phyloP scores from a whole-genome alignment of 2,329 filamentous ascomycete species.

The Alternaria rosae region DNA sequence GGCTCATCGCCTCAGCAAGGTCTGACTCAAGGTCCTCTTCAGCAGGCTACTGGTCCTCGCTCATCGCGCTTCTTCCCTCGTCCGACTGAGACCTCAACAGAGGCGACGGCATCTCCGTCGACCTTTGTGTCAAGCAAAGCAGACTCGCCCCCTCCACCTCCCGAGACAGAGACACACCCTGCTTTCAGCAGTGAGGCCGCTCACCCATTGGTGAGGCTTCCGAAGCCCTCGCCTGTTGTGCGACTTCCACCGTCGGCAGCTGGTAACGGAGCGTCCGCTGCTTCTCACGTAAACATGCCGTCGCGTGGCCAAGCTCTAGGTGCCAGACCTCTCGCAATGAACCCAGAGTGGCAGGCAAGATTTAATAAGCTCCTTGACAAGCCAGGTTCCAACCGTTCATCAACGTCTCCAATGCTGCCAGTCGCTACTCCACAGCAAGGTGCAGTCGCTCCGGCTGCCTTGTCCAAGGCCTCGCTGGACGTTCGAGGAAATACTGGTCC shows the following conservation, averaged over 20 bases:
- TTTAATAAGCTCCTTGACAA: slow-evolving; percentile 81
- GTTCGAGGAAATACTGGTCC: slow-evolving; percentile 54
- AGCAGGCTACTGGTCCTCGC: slow-evolving; percentile 36
- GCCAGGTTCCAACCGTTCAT: slow-evolving; percentile 51
- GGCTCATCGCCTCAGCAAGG: slow-evolving; percentile 30
- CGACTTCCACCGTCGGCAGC: slow-evolving; percentile 72
- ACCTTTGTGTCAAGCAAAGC: slow-evolving; percentile 28
- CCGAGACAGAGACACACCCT: slow-evolving; percentile 76
- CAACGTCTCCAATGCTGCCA: slow-evolving; percentile 36
- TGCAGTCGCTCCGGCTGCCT: slow-evolving; percentile 68
- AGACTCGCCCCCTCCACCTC: slow-evolving; percentile 61
- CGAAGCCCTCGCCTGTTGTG: slow-evolving; percentile 76
- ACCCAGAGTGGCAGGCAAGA: slow-evolving; percentile 76
- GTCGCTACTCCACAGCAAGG: slow-evolving; percentile 50
- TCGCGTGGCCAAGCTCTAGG: slow-evolving; percentile 39
- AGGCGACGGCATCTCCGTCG: slow-evolving; percentile 29
- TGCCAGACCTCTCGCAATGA: slow-evolving; percentile 50
- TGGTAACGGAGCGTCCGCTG: slow-evolving; percentile 46
- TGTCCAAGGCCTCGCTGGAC: slow-evolving; percentile 69
- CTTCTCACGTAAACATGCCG: slow-evolving; percentile 52
- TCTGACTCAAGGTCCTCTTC: slow-evolving; percentile 31
- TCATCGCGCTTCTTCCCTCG: slow-evolving; percentile 51
- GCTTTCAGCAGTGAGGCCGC: slow-evolving; percentile 72
- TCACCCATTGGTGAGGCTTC: slow-evolving; percentile 74
- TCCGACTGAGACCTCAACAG: slow-evolving; percentile 33